Evolutionary conservation across 2,329 filamentous ascomycete species (phyloP), one percentile per base, ranked within the genome.

Genomic region (Dactylellina haptotyla): DNA sequence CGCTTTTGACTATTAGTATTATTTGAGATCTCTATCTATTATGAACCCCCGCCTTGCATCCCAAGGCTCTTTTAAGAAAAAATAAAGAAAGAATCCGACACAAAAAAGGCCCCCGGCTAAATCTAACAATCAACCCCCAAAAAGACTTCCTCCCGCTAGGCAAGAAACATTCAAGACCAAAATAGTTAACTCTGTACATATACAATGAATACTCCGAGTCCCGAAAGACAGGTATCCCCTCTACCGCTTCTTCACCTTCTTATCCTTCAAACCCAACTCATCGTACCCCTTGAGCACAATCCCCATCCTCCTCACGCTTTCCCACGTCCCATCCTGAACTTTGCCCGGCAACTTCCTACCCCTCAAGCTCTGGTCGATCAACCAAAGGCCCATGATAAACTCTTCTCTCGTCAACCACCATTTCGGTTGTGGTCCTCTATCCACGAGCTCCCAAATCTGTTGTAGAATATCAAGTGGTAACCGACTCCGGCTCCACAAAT

Each of bases 361-460:
- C 76, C 90, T 87, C n/a, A 95, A 82, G 71, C 90, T 83, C 83
- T 93, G 90, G 79, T 95, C 91, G 34, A 95, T 86, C 53, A 95
- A 81, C 90, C 91, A 95, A 82, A 92, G 85, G 8, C 91, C 91
- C 0, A 94, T 90, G 0, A 95, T 89, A 79, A 95, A 95, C 81
- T 93, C 89, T 63, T 89, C 85, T 77, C 87, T 86, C 64, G 82
- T 83, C 61, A 95, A 81, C 76, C 85, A 82, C 0, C 89, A 89
- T 12, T 81, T 79, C 0, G 81, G 79, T 23, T 69, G 70, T 46
- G 66, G 66, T 4, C 82, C 80, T 0, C 84, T 81, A 78, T 90
- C 89, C 9, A 94, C 91, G 16, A 94, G 82, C 43, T 89, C 87
- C 89, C 90, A 95, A 0, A 93, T 88, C 80, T 91, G 89, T 45